These are phyloP conservation scores for Blastobotrys aristatus DNA, from an alignment of 1,139 yeast species.

Conservation along the genomic window DNA sequence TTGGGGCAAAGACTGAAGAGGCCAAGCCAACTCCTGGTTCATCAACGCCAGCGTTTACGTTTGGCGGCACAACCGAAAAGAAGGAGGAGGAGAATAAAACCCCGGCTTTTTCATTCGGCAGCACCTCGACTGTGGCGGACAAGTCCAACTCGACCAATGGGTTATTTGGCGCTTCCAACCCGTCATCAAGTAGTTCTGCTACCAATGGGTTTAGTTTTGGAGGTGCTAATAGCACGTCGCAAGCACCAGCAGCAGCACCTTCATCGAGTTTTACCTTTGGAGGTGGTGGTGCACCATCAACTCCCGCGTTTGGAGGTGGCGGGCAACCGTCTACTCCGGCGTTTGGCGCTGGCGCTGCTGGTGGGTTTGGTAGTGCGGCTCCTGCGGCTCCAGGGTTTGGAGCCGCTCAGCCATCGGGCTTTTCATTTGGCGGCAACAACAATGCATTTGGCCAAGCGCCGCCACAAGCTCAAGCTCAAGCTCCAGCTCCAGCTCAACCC, in stretches of 20 bases:
- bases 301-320: background rate
- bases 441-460: conserved; percentile 10
- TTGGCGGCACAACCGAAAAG: conserved; percentile 17
- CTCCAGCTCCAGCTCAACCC: background rate
- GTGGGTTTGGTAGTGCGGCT: background rate
- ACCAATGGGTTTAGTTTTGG: conserved; percentile 1
- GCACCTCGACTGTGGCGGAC: conserved; percentile 26
- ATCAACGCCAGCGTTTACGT: conserved; percentile 14
- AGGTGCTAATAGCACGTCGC: background rate
- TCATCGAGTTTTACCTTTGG: background rate
- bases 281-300: background rate
- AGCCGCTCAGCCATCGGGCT: background rate
- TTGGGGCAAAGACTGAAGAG: conserved; percentile 1
- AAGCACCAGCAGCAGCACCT: background rate
- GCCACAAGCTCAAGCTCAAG: background rate
- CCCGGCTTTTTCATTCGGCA: conserved; percentile 7
- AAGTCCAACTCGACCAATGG: conserved; percentile 22
- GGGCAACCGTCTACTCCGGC: background rate
- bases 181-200: background rate
- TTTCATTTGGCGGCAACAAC: background rate
- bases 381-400: conserved; percentile 2
- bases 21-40: conserved; percentile 13
- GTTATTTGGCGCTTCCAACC: background rate
- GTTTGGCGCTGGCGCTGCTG: background rate
- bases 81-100: conserved; percentile 25